A percentile compares a stretch with the other conserved stretches of the same genome.
Conservation (phyloP, 345 rosid genomes). For the Hevea brasiliensis region DNA sequence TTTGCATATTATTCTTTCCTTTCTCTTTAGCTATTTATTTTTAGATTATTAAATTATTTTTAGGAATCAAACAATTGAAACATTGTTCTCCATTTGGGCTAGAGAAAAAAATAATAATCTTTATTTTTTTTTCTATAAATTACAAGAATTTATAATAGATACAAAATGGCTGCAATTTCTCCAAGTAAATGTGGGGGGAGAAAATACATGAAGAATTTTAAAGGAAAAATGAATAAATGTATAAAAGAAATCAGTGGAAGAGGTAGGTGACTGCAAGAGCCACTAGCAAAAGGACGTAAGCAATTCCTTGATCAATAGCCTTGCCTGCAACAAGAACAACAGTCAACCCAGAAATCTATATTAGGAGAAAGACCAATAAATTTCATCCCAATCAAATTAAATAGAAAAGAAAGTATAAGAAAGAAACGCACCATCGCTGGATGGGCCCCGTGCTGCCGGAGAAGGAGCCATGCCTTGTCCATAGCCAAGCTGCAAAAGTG, state of each 20-base stretch:
- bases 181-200: constrained; percentile 3
- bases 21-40: too few relatives aligned
- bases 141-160: neutral
- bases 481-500: constrained; percentile 36
- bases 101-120: too few relatives aligned
- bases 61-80: too few relatives aligned
- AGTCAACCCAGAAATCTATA: neutral
- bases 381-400: neutral
- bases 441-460: constrained; percentile 34
- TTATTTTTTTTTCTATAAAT: neutral
- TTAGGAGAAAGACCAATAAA: neutral
- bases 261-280: constrained; percentile 45
- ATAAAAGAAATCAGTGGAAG: constrained; percentile 27
- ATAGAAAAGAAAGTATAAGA: neutral
- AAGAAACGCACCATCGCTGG: constrained; percentile 39
- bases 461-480: constrained; percentile 44
- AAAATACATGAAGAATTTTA: constrained; percentile 17
- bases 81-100: too few relatives aligned
- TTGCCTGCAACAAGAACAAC: constrained; percentile 22
- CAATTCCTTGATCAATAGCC: constrained; percentile 47
- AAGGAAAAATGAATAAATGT: neutral
- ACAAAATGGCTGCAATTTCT: constrained; percentile 12
- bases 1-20: too few relatives aligned
- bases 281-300: constrained; percentile 33
- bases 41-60: too few relatives aligned